Evolutionary conservation across 805 yeast species (phyloP).

Genomic region (Lachancea fermentati): DNA sequence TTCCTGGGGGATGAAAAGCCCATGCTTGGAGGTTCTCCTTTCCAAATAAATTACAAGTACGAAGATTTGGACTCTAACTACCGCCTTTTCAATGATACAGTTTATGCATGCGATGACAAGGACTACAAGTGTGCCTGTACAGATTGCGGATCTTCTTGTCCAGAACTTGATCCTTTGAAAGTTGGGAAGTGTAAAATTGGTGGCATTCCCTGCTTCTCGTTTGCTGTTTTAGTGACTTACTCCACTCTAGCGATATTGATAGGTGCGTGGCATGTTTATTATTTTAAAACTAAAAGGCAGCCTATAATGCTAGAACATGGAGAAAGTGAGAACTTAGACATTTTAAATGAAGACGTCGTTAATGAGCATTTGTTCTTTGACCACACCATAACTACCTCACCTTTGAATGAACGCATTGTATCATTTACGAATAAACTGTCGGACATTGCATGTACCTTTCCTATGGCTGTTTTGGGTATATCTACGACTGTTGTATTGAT

Average conservation of each 20-base stretch:
- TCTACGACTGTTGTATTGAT: conserved; percentile 33
- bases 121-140: conserved; percentile 79
- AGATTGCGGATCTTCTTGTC: conserved; percentile 82
- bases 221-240: conserved; percentile 52
- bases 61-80: conserved; percentile 21
- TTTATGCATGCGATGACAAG: conserved; percentile 52
- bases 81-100: conserved; percentile 16
- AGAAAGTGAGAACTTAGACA: conserved; percentile 21
- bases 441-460: conserved; percentile 44
- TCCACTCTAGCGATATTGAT: conserved; percentile 25
- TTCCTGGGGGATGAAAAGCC: conserved; percentile 95
- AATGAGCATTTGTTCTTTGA: conserved; percentile 16
- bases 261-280: conserved; percentile 21
- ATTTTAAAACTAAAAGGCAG: conserved; percentile 17
- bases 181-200: conserved; percentile 49
- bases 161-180: conserved; percentile 48
- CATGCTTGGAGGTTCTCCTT: conserved; percentile 88
- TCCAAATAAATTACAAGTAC: conserved; percentile 78
- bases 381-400: conserved; percentile 17
- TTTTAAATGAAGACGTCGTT: conserved; percentile 10
- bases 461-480: neutral
- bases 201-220: conserved; percentile 65
- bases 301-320: conserved; percentile 24
- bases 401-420: conserved; percentile 15
- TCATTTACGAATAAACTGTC: conserved; percentile 48